Base-by-base conservation (phyloP, 129 eudicot species). In the Centaurea solstitialis region DNA sequence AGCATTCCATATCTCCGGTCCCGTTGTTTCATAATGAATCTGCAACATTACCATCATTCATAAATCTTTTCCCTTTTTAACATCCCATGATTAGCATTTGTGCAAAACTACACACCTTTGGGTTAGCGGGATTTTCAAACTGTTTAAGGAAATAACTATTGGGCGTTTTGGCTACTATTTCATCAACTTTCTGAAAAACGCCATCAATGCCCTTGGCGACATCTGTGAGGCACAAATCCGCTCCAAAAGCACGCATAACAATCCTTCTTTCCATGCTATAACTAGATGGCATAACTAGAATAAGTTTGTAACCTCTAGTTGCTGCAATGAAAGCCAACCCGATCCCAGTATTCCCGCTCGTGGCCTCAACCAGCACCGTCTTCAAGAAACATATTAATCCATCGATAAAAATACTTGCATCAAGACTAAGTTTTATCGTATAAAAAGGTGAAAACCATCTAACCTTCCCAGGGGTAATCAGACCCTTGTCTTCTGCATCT, bases 281-380 rank as follows among this genome's bases (percentile, higher is more conserved):
- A 2, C 76, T 18, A 12, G 79, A 72, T 74, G 93, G 95, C 97
- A 92, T 92, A 5, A 85, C 86, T 71, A 88, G 62, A 21, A 79
- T 82, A 43, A 92, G 91, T 74, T 85, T 87, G 83, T 92, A 92
- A 75, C 91, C 90, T 85, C 78, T 83, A 64, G 74, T 68, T 74
- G 97, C 97, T n/a, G 94, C 95, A 69, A 90, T 73, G 80, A 79
- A 90, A 33, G 93, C 97, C 75, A 92, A 85, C 73, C 94, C 97
- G 50, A 92, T 92, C 24, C 97, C 97, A 17, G 93, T 90, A 74
- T 91, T 93, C 23, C 97, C 97, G 47, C 92, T 80, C n/a, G 93
- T 90, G 33, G 73, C 81, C 83, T 93, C 97, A 37, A 93, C 65
- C 26, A 92, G 91, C 24, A 87, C 89, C 15, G 92, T 84, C 97